phyloP scores from a whole-genome alignment of 371 early-diverging fungal genomes.

The Furculomyces boomerangus region DNA sequence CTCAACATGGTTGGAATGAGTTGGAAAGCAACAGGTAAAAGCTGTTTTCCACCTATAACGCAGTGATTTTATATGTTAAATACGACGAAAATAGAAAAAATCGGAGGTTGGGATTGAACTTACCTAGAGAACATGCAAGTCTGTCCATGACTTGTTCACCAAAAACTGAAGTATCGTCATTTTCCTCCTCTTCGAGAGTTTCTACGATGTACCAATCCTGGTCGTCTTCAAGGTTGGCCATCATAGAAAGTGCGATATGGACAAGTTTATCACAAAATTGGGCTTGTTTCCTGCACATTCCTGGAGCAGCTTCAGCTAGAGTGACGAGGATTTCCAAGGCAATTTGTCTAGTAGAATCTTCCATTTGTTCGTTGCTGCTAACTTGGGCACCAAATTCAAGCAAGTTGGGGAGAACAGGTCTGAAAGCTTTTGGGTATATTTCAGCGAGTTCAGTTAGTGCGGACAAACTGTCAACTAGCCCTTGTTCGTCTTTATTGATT shows the following conservation, averaged over 20 bases:
- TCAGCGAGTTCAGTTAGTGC: conserved; percentile 81
- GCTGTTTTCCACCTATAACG: conserved; percentile 57
- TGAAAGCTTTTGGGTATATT: conserved; percentile 55
- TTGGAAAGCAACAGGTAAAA: conserved; percentile 74
- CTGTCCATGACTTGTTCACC: conserved; percentile 94
- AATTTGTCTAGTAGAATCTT: conserved; percentile 59
- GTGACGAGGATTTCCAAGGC: conserved; percentile 80
- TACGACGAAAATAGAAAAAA: background rate
- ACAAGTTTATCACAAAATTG: conserved; percentile 54
- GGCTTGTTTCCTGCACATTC: conserved; percentile 63
- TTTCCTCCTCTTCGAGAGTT: conserved; percentile 74
- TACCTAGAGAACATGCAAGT: conserved; percentile 51
- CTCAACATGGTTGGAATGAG: conserved; percentile 76
- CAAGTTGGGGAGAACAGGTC: conserved; percentile 47
- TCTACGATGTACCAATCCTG: conserved; percentile 70
- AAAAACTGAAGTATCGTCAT: conserved; percentile 65
- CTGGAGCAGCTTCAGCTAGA: conserved; percentile 68
- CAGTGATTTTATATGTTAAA: background rate
- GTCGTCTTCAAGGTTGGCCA: conserved; percentile 68
- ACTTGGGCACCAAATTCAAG: conserved; percentile 52
- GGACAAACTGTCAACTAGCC: conserved; percentile 51
- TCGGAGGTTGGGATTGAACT: too few relatives aligned
- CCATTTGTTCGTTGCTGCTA: conserved; percentile 55
- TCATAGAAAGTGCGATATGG: conserved; percentile 80
- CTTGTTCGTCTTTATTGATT: conserved; percentile 42